These are phyloP conservation scores for Ogataea paraovalis DNA, from an alignment of 805 yeast genomes.

Conservation along the genomic window DNA sequence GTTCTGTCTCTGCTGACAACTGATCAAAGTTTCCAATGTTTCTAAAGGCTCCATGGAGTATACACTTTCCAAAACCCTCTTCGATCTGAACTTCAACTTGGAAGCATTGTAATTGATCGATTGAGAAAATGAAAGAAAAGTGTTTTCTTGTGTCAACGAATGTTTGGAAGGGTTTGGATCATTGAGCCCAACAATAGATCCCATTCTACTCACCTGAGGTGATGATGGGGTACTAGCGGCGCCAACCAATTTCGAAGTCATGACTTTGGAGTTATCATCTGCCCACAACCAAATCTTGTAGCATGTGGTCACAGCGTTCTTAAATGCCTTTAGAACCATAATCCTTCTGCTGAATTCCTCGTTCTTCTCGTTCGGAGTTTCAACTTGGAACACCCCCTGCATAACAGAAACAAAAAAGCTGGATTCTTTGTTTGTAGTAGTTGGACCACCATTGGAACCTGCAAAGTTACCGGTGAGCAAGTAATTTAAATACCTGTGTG, in stretches of 20 bases:
- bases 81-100: constrained; percentile 65
- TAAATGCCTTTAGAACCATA: constrained; percentile 59
- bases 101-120: constrained; percentile 47
- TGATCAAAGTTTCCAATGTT: constrained; percentile 62
- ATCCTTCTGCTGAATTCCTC: constrained; percentile 51
- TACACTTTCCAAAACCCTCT: constrained; percentile 59
- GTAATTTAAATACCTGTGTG: constrained; percentile 48
- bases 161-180: constrained; percentile 1
- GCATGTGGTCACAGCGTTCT: constrained; percentile 50
- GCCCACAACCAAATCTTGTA: constrained; percentile 70
- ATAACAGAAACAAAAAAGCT: constrained; percentile 66
- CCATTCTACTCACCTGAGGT: constrained; percentile 15
- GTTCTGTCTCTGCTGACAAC: constrained; percentile 24
- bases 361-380: constrained; percentile 50
- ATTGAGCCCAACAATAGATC: constrained; percentile 9
- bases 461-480: constrained; percentile 17
- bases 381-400: constrained; percentile 75
- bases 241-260: constrained; percentile 3
- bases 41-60: constrained; percentile 70
- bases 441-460: constrained; percentile 7
- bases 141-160: constrained; percentile 14
- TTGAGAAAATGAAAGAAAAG: constrained; percentile 24
- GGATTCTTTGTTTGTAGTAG: constrained; percentile 29
- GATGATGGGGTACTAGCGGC: constrained; percentile 7
- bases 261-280: constrained; percentile 38